phyloP scores from a whole-genome alignment of 768 basidiomycete species.

The Tubosaeta brunneosetosa region DNA sequence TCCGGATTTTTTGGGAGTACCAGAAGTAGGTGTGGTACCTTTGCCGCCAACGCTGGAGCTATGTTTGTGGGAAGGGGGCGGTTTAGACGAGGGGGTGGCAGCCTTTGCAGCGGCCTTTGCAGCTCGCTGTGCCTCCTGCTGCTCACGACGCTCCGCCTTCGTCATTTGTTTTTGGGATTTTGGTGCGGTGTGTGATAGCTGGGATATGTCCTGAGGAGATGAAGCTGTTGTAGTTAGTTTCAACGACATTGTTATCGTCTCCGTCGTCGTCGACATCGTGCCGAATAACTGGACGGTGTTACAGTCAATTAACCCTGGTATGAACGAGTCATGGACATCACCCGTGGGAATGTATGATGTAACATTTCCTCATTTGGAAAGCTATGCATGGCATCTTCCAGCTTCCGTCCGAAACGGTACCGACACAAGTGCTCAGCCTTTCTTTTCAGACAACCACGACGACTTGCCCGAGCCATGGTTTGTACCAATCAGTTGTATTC shows the following conservation, averaged over 20 bases:
- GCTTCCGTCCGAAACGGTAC: neutral
- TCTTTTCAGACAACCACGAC: constrained; percentile 1
- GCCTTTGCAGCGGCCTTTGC: constrained; percentile 58
- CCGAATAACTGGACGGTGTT: neutral
- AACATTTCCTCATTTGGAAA: constrained; percentile 13
- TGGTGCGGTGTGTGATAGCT: constrained; percentile 6
- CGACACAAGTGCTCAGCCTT: neutral
- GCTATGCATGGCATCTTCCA: neutral
- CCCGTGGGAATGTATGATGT: constrained; percentile 20
- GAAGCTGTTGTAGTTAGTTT: constrained; percentile 12
- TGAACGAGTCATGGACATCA: constrained; percentile 16
- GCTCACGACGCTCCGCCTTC: constrained; percentile 74
- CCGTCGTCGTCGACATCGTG: constrained; percentile 24
- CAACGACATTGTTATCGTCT: constrained; percentile 14
- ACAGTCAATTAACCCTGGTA: neutral
- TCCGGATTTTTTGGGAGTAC: constrained; percentile 24
- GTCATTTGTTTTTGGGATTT: constrained; percentile 69
- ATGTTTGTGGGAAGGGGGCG: constrained; percentile 28
- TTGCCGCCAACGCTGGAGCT: constrained; percentile 20
- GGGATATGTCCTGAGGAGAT: constrained; percentile 1
- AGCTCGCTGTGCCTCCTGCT: constrained; percentile 76
- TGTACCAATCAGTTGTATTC: neutral
- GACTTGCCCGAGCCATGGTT: constrained; percentile 18
- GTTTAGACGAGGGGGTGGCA: constrained; percentile 21
- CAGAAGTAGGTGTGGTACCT: constrained; percentile 8